A percentile compares a stretch with the other conserved stretches of the same genome.
Conservation (phyloP, 441 rosid species). For the Adansonia gregorii region DNA sequence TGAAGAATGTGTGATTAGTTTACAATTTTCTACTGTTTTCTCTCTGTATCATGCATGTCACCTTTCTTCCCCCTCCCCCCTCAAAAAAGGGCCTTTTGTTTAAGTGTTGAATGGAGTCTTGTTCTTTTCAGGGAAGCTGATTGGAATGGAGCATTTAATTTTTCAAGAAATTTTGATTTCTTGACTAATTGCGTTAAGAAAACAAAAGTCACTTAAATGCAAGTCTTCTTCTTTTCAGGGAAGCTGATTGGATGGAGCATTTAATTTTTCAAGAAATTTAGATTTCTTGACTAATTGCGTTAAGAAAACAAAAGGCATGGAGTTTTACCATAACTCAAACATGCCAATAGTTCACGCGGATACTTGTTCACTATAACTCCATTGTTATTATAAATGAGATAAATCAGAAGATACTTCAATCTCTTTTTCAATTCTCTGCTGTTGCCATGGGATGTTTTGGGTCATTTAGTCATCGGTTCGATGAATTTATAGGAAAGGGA, state of each 20-base stretch:
- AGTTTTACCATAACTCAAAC: conserved; percentile 11
- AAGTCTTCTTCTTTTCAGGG: conserved; percentile 41
- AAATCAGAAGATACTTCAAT: background rate
- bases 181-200: conserved; percentile 42
- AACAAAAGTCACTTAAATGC: background rate
- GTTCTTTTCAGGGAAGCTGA: conserved; percentile 49
- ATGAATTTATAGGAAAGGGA: background rate
- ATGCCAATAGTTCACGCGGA: background rate
- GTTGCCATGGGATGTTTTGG: background rate
- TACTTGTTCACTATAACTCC: background rate
- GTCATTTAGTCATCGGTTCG: too few species aligned
- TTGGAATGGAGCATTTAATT: conserved; percentile 62
- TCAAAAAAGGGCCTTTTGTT: too few species aligned
- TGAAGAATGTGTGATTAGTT: conserved; percentile 67
- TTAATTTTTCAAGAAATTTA: conserved; percentile 48
- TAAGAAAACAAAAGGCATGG: conserved; percentile 53
- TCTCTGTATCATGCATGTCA: background rate
- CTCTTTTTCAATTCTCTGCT: background rate
- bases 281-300: conserved; percentile 58
- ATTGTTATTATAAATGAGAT: background rate
- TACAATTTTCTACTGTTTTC: conserved; percentile 2
- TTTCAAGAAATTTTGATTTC: conserved; percentile 48
- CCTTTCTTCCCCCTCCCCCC: conserved; percentile 5
- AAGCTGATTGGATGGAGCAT: conserved; percentile 60
- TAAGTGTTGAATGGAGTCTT: background rate